phyloP scores from a whole-genome alignment of 257 asterid genomes.

The Dorcoceras hygrometricum region DNA sequence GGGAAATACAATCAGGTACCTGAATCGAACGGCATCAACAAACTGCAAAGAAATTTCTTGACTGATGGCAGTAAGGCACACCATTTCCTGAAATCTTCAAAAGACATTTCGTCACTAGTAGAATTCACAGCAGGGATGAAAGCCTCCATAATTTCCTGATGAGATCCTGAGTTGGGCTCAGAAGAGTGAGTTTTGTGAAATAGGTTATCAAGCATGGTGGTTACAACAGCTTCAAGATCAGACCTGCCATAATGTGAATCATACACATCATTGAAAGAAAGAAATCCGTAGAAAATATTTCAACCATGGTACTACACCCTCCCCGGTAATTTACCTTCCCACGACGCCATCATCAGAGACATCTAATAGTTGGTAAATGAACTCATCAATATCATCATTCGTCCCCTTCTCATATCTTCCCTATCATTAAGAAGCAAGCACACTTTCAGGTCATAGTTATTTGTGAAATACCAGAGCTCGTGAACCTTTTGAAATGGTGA shows the following conservation, averaged over 20 bases:
- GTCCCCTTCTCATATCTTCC: conserved; percentile 91
- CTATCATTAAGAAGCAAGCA: conserved; percentile 39
- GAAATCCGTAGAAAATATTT: conserved; percentile 2
- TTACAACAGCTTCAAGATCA: conserved; percentile 71
- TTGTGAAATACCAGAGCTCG: neutral
- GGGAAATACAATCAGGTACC: conserved; percentile 38
- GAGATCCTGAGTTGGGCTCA: conserved; percentile 41
- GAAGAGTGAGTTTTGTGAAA: conserved; percentile 38
- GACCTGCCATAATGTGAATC: conserved; percentile 49
- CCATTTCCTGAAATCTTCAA: conserved; percentile 77
- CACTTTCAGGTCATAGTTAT: conserved; percentile 5
- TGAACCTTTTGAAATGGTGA: too few relatives aligned
- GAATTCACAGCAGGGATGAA: conserved; percentile 53
- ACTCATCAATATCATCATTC: conserved; percentile 79
- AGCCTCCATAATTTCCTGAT: conserved; percentile 40
- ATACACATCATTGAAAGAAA: conserved; percentile 2
- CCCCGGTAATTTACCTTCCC: conserved; percentile 48
- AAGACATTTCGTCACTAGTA: conserved; percentile 50
- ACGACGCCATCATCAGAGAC: conserved; percentile 63
- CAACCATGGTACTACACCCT: conserved; percentile 8
- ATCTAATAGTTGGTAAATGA: conserved; percentile 76
- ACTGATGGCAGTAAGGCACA: conserved; percentile 75
- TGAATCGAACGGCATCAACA: conserved; percentile 64
- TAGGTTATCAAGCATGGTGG: conserved; percentile 53
- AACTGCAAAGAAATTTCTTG: conserved; percentile 70